A percentile compares a stretch with the other conserved stretches of the same genome.
phyloP scores from a whole-genome alignment of 352 stramenopile species.

The Globisporangium recalcitrans region DNA sequence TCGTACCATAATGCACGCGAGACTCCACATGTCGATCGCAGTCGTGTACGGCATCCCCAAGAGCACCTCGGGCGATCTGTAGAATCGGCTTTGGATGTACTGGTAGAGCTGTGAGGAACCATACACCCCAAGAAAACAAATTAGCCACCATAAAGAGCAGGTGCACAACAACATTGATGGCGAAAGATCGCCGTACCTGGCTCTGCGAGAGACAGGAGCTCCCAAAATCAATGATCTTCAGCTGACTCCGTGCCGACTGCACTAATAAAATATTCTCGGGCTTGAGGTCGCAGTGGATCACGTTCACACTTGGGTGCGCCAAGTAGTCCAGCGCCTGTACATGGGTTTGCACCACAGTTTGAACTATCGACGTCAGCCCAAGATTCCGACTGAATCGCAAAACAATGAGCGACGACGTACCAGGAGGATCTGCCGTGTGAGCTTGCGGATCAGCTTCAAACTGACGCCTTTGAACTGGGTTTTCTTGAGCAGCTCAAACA shows the following conservation, averaged over 20 bases:
- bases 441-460: constrained; percentile 93
- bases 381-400: neutral
- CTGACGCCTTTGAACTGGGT: constrained; percentile 90
- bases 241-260: constrained; percentile 90
- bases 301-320: constrained; percentile 87
- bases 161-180: no score
- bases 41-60: constrained; percentile 77
- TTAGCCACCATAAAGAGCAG: neutral
- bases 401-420: constrained; percentile 17
- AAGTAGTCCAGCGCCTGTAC: constrained; percentile 79
- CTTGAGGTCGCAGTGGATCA: constrained; percentile 99
- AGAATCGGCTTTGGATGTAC: constrained; percentile 98
- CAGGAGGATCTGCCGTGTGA: constrained; percentile 94
- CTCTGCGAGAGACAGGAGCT: constrained; percentile 94
- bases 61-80: constrained; percentile 89
- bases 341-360: neutral
- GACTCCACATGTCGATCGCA: constrained; percentile 89
- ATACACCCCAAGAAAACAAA: neutral
- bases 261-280: constrained; percentile 98
- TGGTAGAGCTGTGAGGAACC: constrained; percentile 85
- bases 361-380: constrained; percentile 1
- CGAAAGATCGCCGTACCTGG: constrained; percentile 37
- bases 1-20: constrained; percentile 74
- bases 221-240: constrained; percentile 99
- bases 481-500: constrained; percentile 96